phyloP scores from a whole-genome alignment of 2,329 filamentous ascomycete genomes.

The Pseudocercospora vitis region DNA sequence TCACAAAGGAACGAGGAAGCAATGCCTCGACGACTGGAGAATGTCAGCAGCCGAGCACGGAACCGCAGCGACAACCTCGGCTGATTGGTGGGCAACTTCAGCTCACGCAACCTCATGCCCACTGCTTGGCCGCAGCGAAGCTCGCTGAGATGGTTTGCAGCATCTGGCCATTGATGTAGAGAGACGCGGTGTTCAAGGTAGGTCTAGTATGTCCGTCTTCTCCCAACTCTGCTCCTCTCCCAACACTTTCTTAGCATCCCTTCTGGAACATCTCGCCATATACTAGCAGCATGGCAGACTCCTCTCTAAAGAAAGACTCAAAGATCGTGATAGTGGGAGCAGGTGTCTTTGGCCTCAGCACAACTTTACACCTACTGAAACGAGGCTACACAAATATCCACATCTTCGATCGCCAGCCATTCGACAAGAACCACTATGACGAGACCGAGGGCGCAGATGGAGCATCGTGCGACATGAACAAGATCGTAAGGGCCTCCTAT shows the following conservation, averaged over 20 bases:
- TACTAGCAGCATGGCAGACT: slow-evolving; percentile 12
- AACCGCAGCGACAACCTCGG: background rate
- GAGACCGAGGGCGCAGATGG: slow-evolving; percentile 24
- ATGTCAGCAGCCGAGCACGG: background rate
- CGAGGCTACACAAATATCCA: slow-evolving; percentile 32
- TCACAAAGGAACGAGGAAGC: no score
- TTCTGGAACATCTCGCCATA: background rate
- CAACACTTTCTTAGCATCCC: background rate
- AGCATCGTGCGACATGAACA: slow-evolving; percentile 30
- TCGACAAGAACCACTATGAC: slow-evolving; percentile 27
- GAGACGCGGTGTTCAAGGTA: background rate
- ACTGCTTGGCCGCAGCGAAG: background rate
- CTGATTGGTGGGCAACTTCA: background rate
- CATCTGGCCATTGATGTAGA: background rate
- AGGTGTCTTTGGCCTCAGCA: slow-evolving; percentile 49
- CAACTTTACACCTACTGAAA: slow-evolving; percentile 37
- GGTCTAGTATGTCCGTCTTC: background rate
- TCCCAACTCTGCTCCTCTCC: background rate
- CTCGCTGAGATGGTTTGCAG: background rate
- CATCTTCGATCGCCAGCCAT: slow-evolving; percentile 38
- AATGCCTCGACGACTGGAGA: background rate
- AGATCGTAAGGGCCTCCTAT: slow-evolving; percentile 32
- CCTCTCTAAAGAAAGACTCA: slow-evolving; percentile 17
- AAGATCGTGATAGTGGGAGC: slow-evolving; percentile 43
- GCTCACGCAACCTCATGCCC: background rate